Percentiles rank a stretch among this genome's conserved stretches.
These are phyloP conservation scores for Sugiyamaella japonica DNA, from an alignment of 1,139 yeast genomes.

Conservation along the genomic window DNA sequence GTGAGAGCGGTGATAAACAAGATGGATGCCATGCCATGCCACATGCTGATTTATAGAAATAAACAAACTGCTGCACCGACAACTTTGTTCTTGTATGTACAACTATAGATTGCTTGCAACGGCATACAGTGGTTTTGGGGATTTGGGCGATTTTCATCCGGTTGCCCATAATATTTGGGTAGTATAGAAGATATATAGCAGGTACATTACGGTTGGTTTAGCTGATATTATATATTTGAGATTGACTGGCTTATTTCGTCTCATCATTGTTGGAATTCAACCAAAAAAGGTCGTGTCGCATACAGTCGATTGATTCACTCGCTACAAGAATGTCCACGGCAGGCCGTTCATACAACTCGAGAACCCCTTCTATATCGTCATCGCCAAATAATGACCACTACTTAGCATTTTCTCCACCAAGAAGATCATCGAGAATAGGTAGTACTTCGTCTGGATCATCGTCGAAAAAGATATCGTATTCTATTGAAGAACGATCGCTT, in stretches of 20 bases:
- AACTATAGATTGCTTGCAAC: background rate
- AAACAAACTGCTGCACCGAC: background rate
- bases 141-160: too few relatives aligned
- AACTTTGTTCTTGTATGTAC: background rate
- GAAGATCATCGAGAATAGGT: slow-evolving; percentile 4
- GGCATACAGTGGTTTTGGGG: too few relatives aligned
- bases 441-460: slow-evolving; percentile 1
- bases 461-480: slow-evolving; percentile 4
- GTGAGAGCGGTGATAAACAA: background rate
- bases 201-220: too few relatives aligned
- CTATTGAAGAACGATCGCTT: slow-evolving; percentile 8
- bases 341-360: background rate
- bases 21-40: background rate
- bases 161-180: background rate
- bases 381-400: background rate
- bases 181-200: background rate
- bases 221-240: too few relatives aligned
- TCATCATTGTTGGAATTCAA: too few relatives aligned
- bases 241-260: too few relatives aligned
- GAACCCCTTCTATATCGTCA: background rate
- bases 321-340: background rate
- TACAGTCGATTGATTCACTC: too few relatives aligned
- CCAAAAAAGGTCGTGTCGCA: too few relatives aligned
- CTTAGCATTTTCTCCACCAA: background rate
- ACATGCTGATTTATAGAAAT: background rate